Evolutionary conservation across 2,329 filamentous ascomycete species (phyloP).

Genomic region (Alternaria hordeiaustralica): DNA sequence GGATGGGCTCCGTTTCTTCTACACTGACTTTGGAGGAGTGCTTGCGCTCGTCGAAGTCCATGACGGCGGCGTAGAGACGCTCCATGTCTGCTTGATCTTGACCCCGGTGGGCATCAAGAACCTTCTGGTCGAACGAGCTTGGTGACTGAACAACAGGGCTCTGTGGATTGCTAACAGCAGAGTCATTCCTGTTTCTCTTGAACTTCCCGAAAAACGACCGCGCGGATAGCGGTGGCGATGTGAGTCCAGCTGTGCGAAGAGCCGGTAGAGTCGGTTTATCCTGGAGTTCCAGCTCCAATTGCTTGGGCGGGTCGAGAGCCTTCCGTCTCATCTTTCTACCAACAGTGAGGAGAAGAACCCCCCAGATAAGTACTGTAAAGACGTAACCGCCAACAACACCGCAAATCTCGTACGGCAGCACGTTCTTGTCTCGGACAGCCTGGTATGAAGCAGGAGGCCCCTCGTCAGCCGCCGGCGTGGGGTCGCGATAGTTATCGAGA

Average conservation of each 20-base stretch:
- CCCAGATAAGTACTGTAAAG: constrained; percentile 75
- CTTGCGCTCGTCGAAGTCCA: constrained; percentile 78
- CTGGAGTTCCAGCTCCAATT: constrained; percentile 65
- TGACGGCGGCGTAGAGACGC: constrained; percentile 87
- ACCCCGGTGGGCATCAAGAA: constrained; percentile 75
- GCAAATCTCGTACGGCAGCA: constrained; percentile 81
- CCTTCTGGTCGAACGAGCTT: constrained; percentile 74
- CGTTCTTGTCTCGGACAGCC: constrained; percentile 51
- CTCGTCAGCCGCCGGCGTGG: constrained; percentile 37
- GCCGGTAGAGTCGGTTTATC: constrained; percentile 45
- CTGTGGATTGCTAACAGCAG: constrained; percentile 31
- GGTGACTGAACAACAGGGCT: constrained; percentile 63
- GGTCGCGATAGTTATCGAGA: constrained; percentile 34
- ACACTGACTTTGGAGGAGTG: constrained; percentile 38
- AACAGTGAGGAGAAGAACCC: constrained; percentile 61
- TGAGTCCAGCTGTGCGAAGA: constrained; percentile 35
- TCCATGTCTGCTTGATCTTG: constrained; percentile 85
- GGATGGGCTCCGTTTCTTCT: constrained; percentile 25
- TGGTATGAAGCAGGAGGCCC: constrained; percentile 37
- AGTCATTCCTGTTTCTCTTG: constrained; percentile 43
- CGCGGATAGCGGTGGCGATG: constrained; percentile 35
- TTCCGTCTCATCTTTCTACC: constrained; percentile 52
- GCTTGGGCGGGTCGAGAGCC: constrained; percentile 59
- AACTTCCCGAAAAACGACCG: constrained; percentile 43
- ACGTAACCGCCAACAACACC: constrained; percentile 86